Base-by-base conservation (phyloP, 768 basidiomycete genomes). In the Cyathus striatus region DNA sequence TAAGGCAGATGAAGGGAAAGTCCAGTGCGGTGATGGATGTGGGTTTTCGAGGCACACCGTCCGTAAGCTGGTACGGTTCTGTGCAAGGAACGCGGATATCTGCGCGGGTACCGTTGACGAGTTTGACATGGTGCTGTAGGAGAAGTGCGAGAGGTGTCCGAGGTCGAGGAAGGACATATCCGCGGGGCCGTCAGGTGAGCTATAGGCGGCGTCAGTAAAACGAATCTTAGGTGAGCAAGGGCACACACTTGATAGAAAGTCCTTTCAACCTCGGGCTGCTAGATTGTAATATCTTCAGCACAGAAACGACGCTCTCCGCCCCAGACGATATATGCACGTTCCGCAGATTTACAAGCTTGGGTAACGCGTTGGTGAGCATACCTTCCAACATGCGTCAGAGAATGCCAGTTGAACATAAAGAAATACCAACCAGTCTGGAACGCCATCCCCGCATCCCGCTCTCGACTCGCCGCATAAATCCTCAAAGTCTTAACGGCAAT, bases 281-380 rank as follows among this genome's bases (percentile, higher is more conserved):
- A 7, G 58, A 58, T 48, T 83, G 76, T 13, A 86, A 57, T 4
- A 78, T 68, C 5, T 70, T 66, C 23, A 84, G 57, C 21, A 84
- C 67, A 2, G 73, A 68, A 6, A 65, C 51, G 35, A 83, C 71
- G 26, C 76, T 69, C 14, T 79, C 77, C 27, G 64, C 69, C 1
- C 71, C 64, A 13, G 81, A 79, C n/a, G 73, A 72, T 34, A 82
- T 76, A 54, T 80, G 76, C 2, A 83, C 72, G 43, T 78, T 79
- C 23, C 73, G 68, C 25, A 86, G 64, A 49, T 78, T 82, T 39
- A 61, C 59, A 22, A 86, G 56, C 52, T 79, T 81, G 6, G 83
- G 81, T 7, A 87, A 64, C 3, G 81, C 79, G 35, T 85, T 86
- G 16, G 76, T 72, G 41, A 86, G 62, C 77, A 86, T 85, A 21